Base-by-base conservation (phyloP, 1,284 basidiomycete genomes). In the Austroboletus niveus region DNA sequence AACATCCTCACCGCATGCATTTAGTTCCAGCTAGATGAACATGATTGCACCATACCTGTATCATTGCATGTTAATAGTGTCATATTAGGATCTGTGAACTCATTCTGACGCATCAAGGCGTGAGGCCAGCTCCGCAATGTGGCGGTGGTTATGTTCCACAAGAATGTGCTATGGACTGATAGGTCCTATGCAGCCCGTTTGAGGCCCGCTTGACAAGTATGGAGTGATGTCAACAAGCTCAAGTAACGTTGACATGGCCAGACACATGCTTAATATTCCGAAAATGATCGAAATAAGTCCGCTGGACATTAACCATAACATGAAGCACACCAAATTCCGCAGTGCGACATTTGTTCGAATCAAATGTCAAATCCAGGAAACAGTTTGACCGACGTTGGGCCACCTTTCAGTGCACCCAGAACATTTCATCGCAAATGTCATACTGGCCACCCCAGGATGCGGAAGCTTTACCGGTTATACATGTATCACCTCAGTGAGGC, bases 21-120 rank as follows among this genome's bases (percentile, higher is more conserved):
- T 47, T 29, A 15, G 5, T 39, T 11, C 35, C 46, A 44, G 46
- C 36, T 43, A 36, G 45, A 67, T 50, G 51, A 53, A 43, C 61
- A 58, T 48, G 42, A 64, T 63, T 56, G 57, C 56, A 57, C 55
- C 54, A 62, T 68, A 68, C 55, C 55, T 65, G 59, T 68, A 68
- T 47, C 51, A 56, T 53, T 53, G 39, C 58, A 60, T 48, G 53
- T 54, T 58, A 42, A 42, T 65, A 58, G 22, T 38, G 42, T 42
- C 52, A 47, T 45, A 51, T 51, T 53, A 45, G 32, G 43, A 53
- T 46, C 42, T 12, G 29, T 36, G 45, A 42, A 39, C 49, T 52
- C 53, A 24, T 51, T 42, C 39, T 53, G 47, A 51, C 35, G 47
- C 40, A 29, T 40, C 20, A 42, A 11, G 17, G 45, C 49, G 17